phyloP scores from a whole-genome alignment of 768 basidiomycete genomes.

The Tylopilus subfusipes region DNA sequence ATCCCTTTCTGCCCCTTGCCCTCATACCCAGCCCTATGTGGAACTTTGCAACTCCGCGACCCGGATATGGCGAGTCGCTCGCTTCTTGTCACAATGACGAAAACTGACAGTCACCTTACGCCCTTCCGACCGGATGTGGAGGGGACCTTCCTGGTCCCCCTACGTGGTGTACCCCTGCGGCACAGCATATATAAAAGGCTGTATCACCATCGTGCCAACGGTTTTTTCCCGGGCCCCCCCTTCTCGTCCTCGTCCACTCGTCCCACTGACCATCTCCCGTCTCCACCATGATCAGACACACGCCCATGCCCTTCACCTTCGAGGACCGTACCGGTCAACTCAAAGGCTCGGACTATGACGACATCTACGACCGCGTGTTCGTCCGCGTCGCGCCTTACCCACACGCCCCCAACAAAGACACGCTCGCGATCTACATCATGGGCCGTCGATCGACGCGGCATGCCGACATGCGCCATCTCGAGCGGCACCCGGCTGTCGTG shows the following conservation, averaged over 20 bases:
- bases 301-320: slow-evolving; percentile 50
- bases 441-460: slow-evolving; percentile 59
- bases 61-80: slow-evolving; percentile 22
- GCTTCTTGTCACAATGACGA: slow-evolving; percentile 26
- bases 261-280: slow-evolving; percentile 14
- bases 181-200: slow-evolving; percentile 24
- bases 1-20: not conserved
- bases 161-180: slow-evolving; percentile 16
- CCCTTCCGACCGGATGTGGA: slow-evolving; percentile 22
- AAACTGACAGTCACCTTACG: slow-evolving; percentile 22
- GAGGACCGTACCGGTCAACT: slow-evolving; percentile 65
- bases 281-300: slow-evolving; percentile 17
- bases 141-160: slow-evolving; percentile 16
- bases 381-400: slow-evolving; percentile 56
- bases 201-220: not conserved
- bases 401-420: slow-evolving; percentile 32
- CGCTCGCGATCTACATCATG: slow-evolving; percentile 62
- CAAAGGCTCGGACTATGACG: slow-evolving; percentile 63
- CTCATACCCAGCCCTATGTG: not conserved
- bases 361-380: slow-evolving; percentile 75
- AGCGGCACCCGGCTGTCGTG: slow-evolving; percentile 49
- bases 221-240: not conserved
- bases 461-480: slow-evolving; percentile 51
- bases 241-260: not conserved
- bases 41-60: slow-evolving; percentile 30